A percentile compares a stretch with the other conserved stretches of the same genome.
Evolutionary conservation across 1,284 basidiomycete species (phyloP).

Genomic region (Lignosus rhinocerotis): DNA sequence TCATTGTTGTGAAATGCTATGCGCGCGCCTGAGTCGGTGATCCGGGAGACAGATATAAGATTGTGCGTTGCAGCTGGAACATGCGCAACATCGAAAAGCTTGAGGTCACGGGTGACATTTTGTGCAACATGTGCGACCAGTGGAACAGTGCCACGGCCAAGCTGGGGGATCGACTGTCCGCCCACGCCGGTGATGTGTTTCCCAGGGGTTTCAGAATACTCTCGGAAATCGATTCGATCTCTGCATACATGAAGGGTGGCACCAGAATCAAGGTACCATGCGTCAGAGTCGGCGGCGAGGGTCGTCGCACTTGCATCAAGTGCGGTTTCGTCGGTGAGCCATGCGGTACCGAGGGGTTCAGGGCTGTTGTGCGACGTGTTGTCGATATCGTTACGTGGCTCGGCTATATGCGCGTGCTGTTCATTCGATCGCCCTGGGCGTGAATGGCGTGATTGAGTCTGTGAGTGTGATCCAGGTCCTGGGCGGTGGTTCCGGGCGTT

Average conservation of each 20-base stretch:
- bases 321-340: constrained; percentile 3
- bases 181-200: constrained; percentile 23
- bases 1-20: constrained; percentile 9
- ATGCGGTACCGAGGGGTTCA: neutral
- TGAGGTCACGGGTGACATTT: constrained; percentile 11
- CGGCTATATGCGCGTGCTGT: neutral
- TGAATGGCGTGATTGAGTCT: neutral
- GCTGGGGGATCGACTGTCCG: constrained; percentile 7
- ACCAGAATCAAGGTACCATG: constrained; percentile 22
- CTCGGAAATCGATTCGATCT: constrained; percentile 15
- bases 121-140: constrained; percentile 11
- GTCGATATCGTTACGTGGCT: neutral
- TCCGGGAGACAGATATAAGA: constrained; percentile 34
- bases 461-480: neutral
- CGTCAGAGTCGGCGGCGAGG: neutral
- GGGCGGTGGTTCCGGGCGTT: neutral
- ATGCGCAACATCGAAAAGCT: constrained; percentile 33
- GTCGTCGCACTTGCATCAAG: neutral
- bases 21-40: constrained; percentile 14
- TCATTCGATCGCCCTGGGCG: neutral
- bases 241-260: constrained; percentile 17
- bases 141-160: constrained; percentile 19
- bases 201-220: constrained; percentile 15
- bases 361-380: neutral
- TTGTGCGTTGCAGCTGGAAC: constrained; percentile 36